Base-by-base conservation (phyloP, 345 rosid genomes). In the Bruguiera sexangula region DNA sequence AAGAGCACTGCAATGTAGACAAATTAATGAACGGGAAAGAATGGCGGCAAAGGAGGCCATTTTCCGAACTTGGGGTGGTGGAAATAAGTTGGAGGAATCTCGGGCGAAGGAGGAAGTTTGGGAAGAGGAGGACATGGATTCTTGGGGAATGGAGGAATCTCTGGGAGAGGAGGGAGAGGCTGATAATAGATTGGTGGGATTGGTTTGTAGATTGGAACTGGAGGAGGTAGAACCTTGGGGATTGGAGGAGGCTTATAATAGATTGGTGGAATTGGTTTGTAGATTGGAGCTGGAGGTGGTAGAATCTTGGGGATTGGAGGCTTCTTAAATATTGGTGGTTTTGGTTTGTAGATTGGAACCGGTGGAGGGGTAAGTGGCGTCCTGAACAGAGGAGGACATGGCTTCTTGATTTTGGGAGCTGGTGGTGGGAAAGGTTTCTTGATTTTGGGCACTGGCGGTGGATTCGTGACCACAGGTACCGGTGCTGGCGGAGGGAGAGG, bases 121-220 rank as follows among this genome's bases (percentile, higher is more conserved):
- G 37, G 37, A 32, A 57, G 69, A 56, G 73, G 78, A 0, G 78
- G 78, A 46, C 20, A 57, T 46, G 78, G 78, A n/a, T 75, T 75
- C 65, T 75, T 57, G 6, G 52, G 27, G 20, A 68, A 67, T n/a
- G 76, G 72, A 20, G 71, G 72, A n/a, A 53, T 19, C 37, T 66
- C 51, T 22, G 70, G 76, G 26, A 61, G 18, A 61, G 76, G 72
- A 67, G 76, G 76, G 15, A 66, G 34, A 21, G 73, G 72, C 51
- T 74, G 62, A 13, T 32, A 20, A 26, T 22, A 54, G n/a, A 65
- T 30, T 22, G 51, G 51, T 6, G 73, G 75, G 1, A 15, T 18
- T 13, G 74, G 74, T 54, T 82, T 31, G 34, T 72, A 46, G 22
- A 69, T 69, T 1, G 86, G 85, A 4, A 71, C 71, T 1, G 74